These are phyloP conservation scores for Fraxinus sp. DNA, from an alignment of 305 asterid species.

Conservation along the genomic window DNA sequence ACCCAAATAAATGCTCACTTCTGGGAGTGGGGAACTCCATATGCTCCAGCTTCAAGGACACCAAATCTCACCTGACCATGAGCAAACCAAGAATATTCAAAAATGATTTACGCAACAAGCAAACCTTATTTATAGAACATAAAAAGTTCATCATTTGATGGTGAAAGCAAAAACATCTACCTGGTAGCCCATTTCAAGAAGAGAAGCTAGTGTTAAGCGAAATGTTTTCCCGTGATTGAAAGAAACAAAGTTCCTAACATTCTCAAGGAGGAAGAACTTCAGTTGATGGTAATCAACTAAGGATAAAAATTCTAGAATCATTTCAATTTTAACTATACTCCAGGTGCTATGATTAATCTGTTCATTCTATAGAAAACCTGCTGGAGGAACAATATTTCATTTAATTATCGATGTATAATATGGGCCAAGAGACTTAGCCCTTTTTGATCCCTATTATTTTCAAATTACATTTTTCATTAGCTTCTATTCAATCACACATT, in stretches of 20 bases:
- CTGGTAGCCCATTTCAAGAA: slow-evolving; percentile 77
- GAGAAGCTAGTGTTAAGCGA: slow-evolving; percentile 61
- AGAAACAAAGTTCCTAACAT: slow-evolving; percentile 62
- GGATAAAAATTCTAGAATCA: slow-evolving; percentile 64
- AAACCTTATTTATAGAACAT: not conserved
- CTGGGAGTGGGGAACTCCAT: slow-evolving; percentile 91
- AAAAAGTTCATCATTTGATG: not conserved
- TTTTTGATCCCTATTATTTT: not conserved
- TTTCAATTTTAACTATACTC: slow-evolving; percentile 73
- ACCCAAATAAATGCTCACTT: slow-evolving; percentile 99
- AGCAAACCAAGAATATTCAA: slow-evolving; percentile 1
- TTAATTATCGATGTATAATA: not conserved
- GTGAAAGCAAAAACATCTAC: slow-evolving; percentile 26
- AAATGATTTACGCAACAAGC: not conserved
- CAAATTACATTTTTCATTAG: not conserved
- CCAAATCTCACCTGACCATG: slow-evolving; percentile 72
- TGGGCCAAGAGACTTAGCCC: not conserved
- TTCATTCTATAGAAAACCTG: slow-evolving; percentile 74
- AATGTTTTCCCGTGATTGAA: slow-evolving; percentile 71
- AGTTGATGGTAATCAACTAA: slow-evolving; percentile 68
- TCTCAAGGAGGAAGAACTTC: slow-evolving; percentile 66
- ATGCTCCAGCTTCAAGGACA: slow-evolving; percentile 95
- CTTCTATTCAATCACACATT: not conserved
- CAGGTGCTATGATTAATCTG: slow-evolving; percentile 60
- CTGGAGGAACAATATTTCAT: slow-evolving; percentile 16